Evolutionary conservation across 768 basidiomycete species (phyloP).

Genomic region (Leccinum variicolor): DNA sequence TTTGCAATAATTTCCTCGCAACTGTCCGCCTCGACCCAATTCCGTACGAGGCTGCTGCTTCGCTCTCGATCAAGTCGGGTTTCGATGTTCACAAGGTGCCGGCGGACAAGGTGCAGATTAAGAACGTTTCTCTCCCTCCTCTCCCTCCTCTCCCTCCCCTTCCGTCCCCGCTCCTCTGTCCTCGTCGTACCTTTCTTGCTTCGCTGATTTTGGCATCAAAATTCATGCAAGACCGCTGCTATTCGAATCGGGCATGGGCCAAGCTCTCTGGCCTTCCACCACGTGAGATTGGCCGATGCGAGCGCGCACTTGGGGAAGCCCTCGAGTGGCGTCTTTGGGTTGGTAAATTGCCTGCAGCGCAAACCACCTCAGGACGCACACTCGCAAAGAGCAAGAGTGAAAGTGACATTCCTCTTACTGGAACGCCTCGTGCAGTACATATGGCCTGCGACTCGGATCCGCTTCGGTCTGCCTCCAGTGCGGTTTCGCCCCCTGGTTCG

Average conservation of each 20-base stretch:
- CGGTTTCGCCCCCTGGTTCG: slow-evolving; percentile 13
- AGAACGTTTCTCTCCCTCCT: slow-evolving; percentile 27
- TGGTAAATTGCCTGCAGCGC: slow-evolving; percentile 54
- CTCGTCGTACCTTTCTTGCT: slow-evolving; percentile 84
- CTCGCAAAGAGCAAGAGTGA: slow-evolving; percentile 55
- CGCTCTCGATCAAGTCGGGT: slow-evolving; percentile 17
- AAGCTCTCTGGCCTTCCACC: slow-evolving; percentile 88
- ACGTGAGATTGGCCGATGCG: slow-evolving; percentile 83
- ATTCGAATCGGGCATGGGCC: slow-evolving; percentile 93
- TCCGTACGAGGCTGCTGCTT: slow-evolving; percentile 10
- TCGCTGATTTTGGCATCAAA: slow-evolving; percentile 88
- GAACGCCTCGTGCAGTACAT: background rate
- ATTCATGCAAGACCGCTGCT: slow-evolving; percentile 90
- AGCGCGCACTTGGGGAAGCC: slow-evolving; percentile 82
- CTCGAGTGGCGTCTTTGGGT: slow-evolving; percentile 94
- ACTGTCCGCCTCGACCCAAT: slow-evolving; percentile 43
- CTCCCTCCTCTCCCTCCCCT: slow-evolving; percentile 43
- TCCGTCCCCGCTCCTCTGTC: slow-evolving; percentile 84
- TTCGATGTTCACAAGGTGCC: slow-evolving; percentile 9
- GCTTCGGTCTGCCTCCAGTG: background rate
- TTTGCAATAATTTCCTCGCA: slow-evolving; percentile 32
- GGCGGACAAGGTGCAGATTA: slow-evolving; percentile 11
- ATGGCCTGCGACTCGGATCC: slow-evolving; percentile 1
- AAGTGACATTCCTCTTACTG: slow-evolving; percentile 26
- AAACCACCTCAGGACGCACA: slow-evolving; percentile 34